Evolutionary conservation across 108 stramenopile species (phyloP).

Genomic region (Cyclostephanos invisitatus): DNA sequence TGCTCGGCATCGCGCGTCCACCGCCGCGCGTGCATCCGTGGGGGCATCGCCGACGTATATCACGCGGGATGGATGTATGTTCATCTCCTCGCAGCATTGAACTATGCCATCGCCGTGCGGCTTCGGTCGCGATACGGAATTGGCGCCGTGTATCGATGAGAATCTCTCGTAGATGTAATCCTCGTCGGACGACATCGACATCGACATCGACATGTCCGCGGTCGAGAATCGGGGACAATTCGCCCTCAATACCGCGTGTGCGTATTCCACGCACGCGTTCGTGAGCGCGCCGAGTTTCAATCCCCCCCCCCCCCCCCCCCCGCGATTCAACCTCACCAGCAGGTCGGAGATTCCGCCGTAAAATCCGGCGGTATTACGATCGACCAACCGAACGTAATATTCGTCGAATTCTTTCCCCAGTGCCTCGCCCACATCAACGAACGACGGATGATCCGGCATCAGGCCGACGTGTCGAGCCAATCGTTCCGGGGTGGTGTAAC

Average conservation of each 20-base stretch:
- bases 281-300: conserved; percentile 75
- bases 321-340: conserved; percentile 38
- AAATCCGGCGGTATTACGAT: conserved; percentile 71
- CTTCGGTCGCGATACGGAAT: conserved; percentile 77
- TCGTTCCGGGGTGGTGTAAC: conserved; percentile 78
- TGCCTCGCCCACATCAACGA: conserved; percentile 55
- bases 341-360: conserved; percentile 68
- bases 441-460: conserved; percentile 56
- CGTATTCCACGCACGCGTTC: conserved; percentile 84
- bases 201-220: neutral
- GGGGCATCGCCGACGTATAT: conserved; percentile 85
- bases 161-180: conserved; percentile 57
- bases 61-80: conserved; percentile 56
- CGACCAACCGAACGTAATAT: conserved; percentile 75
- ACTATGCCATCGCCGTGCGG: conserved; percentile 75
- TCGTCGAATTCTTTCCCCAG: conserved; percentile 76
- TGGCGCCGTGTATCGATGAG: conserved; percentile 75
- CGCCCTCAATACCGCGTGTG: conserved; percentile 77
- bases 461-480: conserved; percentile 84
- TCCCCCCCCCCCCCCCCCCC: neutral
- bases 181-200: neutral
- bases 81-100: conserved; percentile 66
- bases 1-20: conserved; percentile 60
- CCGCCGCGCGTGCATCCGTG: conserved; percentile 74
- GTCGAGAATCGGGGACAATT: conserved; percentile 46